These are phyloP conservation scores for Periconia digitata DNA, from an alignment of 2,329 filamentous ascomycete species.

Conservation along the genomic window DNA sequence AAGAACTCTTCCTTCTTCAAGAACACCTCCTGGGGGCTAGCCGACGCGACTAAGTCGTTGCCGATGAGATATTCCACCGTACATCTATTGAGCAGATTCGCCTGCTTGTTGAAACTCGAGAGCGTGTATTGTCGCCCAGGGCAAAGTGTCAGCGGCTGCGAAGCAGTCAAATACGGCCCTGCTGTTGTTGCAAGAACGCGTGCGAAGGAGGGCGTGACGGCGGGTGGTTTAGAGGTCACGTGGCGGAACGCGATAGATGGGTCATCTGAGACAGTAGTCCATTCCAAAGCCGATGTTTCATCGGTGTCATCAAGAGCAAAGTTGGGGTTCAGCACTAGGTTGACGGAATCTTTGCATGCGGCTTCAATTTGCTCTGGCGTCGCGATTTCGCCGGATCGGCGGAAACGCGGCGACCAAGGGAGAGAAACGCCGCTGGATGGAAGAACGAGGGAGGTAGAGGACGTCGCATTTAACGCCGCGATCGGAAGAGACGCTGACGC, in stretches of 20 bases:
- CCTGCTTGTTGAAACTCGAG: constrained; percentile 15
- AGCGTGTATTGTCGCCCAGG: constrained; percentile 26
- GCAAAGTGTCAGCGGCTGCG: constrained; percentile 30
- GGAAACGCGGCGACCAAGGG: constrained; percentile 1
- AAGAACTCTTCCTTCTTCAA: constrained; percentile 13
- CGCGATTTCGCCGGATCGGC: constrained; percentile 20
- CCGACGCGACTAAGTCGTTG: constrained; percentile 10
- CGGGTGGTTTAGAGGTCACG: neutral
- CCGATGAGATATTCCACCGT: constrained; percentile 19
- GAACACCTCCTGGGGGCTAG: constrained; percentile 19
- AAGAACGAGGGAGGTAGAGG: constrained; percentile 7
- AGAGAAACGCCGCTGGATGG: constrained; percentile 6
- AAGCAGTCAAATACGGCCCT: constrained; percentile 19
- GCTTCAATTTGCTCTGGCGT: constrained; percentile 26
- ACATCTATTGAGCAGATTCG: constrained; percentile 20
- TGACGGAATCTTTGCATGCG: constrained; percentile 24
- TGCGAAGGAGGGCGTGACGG: constrained; percentile 17
- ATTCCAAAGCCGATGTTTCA: constrained; percentile 19
- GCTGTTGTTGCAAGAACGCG: constrained; percentile 26
- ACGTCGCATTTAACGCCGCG: constrained; percentile 6
- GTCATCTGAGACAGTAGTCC: constrained; percentile 20
- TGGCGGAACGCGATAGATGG: constrained; percentile 6
- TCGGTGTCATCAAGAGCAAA: constrained; percentile 17
- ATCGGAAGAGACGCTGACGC: constrained; percentile 5
- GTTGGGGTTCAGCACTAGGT: constrained; percentile 30